Evolutionary conservation across 331 rosid species (phyloP).

Genomic region (Acacia concinna): DNA sequence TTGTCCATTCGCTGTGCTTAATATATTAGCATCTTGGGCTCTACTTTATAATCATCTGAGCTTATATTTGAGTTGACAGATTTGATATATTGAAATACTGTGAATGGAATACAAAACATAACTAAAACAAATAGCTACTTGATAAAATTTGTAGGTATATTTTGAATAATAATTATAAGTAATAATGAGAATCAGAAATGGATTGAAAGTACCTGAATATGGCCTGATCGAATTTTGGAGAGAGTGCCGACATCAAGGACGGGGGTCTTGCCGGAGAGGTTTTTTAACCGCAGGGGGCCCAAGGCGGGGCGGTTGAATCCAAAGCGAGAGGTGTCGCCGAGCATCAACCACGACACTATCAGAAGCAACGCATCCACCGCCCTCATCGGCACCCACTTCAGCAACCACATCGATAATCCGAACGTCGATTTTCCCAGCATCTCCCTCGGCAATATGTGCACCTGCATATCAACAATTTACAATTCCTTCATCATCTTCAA

Average conservation of each 20-base stretch:
- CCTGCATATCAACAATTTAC: conserved; percentile 36
- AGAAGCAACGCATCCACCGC: conserved; percentile 76
- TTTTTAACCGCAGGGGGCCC: conserved; percentile 93
- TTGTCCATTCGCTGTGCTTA: not conserved
- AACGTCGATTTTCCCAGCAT: conserved; percentile 98
- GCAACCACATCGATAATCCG: conserved; percentile 97
- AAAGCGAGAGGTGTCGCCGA: conserved; percentile 78
- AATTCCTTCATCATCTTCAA: not conserved
- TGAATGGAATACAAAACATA: too few species aligned
- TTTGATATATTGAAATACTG: too few species aligned
- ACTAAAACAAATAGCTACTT: too few species aligned
- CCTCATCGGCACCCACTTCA: conserved; percentile 83
- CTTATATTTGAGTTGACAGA: too few species aligned
- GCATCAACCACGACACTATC: conserved; percentile 69
- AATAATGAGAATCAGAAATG: too few species aligned
- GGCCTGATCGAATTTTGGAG: conserved; percentile 79
- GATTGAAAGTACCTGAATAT: conserved; percentile 65
- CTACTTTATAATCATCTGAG: too few species aligned
- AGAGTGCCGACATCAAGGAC: conserved; percentile 96
- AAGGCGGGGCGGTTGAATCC: conserved; percentile 80
- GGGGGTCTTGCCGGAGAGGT: conserved; percentile 87
- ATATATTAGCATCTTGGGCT: too few species aligned
- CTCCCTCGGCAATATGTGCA: conserved; percentile 94
- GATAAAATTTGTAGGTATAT: too few species aligned
- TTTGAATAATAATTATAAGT: too few species aligned